Conservation (phyloP, 129 eudicot species). For the Heracleum sosnowskyi region DNA sequence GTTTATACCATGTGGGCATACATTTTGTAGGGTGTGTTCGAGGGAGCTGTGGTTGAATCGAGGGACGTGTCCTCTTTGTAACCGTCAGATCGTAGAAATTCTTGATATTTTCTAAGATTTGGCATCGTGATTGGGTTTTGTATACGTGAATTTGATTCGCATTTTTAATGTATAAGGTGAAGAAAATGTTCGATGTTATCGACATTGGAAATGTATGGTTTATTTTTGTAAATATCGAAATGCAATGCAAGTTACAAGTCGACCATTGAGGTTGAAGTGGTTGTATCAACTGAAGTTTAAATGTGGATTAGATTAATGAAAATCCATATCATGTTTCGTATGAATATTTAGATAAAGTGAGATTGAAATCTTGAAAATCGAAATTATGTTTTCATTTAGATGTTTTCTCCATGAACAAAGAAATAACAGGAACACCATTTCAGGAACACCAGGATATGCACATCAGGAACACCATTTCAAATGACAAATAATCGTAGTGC, state of each 20-base stretch:
- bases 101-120: constrained; percentile 57
- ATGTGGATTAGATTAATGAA: no score
- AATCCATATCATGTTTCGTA: no score
- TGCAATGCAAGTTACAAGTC: background rate
- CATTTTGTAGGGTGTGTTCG: constrained; percentile 90
- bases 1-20: constrained; percentile 90
- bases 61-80: constrained; percentile 90
- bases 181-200: background rate
- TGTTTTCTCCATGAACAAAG: no score
- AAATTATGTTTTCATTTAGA: no score
- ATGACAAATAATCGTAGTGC: background rate
- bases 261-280: background rate
- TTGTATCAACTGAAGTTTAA: background rate
- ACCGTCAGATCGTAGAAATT: constrained; percentile 59
- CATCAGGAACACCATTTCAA: background rate
- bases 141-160: background rate
- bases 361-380: no score
- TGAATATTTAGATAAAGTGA: no score
- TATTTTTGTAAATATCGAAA: background rate
- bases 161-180: background rate
- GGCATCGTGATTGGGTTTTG: background rate
- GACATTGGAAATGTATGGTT: background rate
- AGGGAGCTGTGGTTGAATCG: constrained; percentile 84
- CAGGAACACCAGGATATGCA: no score
- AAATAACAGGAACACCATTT: no score